Percentiles rank a stretch among this genome's conserved stretches.
phyloP scores from a whole-genome alignment of 306 rosid genomes.

The Lathyrus sativus region DNA sequence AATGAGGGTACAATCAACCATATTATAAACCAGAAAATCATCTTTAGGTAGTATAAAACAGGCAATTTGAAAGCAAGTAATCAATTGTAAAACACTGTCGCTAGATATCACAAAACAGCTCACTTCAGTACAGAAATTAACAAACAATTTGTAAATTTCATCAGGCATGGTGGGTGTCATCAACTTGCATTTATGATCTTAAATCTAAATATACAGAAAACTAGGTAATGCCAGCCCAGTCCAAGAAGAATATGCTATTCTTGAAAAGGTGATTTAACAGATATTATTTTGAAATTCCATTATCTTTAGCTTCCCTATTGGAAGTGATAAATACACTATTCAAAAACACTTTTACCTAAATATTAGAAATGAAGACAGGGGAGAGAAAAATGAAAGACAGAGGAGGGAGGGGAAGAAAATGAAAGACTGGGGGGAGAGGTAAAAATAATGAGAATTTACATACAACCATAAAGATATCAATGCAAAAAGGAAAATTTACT shows the following conservation, averaged over 20 bases:
- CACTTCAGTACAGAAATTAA: constrained; percentile 17
- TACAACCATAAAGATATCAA: constrained; percentile 35
- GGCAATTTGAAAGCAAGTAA: constrained; percentile 8
- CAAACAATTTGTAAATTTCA: constrained; percentile 25
- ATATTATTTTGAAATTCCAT: constrained; percentile 25
- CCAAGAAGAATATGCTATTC: constrained; percentile 28
- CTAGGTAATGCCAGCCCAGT: constrained; percentile 10
- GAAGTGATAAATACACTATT: constrained; percentile 30
- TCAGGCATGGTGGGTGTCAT: constrained; percentile 22
- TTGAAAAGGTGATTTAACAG: constrained; percentile 3
- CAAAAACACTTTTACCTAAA: constrained; percentile 24
- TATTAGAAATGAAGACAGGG: background rate
- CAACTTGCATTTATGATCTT: constrained; percentile 25
- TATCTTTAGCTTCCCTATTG: constrained; percentile 17
- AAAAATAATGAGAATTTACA: constrained; percentile 32
- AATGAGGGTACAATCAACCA: background rate
- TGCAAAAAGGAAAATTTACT: constrained; percentile 36
- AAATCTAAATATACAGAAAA: constrained; percentile 13
- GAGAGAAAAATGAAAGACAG: background rate
- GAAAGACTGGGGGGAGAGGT: background rate
- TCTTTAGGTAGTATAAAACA: background rate
- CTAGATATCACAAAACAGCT: constrained; percentile 17
- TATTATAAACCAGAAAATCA: constrained; percentile 2
- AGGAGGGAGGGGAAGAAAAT: background rate
- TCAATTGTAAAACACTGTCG: constrained; percentile 13